A percentile compares a stretch with the other conserved stretches of the same genome.
Evolutionary conservation across 805 yeast species (phyloP).

Genomic region (Yarrowia deformans): DNA sequence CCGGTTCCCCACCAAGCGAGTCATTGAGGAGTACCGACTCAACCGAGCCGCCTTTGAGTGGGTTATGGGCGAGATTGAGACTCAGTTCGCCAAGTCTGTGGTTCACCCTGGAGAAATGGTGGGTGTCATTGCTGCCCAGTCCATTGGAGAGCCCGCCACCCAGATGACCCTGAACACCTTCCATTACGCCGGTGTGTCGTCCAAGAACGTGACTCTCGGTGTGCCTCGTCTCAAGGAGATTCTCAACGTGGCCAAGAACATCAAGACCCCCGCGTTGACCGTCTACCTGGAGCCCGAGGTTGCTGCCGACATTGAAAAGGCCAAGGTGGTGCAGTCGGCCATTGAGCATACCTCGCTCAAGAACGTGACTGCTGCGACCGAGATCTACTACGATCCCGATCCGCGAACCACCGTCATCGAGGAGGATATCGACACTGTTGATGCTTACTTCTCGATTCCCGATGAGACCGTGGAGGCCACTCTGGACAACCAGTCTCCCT

Average conservation of each 20-base stretch:
- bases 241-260: slow-evolving; percentile 96
- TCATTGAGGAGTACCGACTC: slow-evolving; percentile 87
- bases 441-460: slow-evolving; percentile 95
- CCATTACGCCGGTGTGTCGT: slow-evolving; percentile 99
- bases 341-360: slow-evolving; percentile 95
- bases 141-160: slow-evolving; percentile 99
- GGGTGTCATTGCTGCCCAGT: slow-evolving; percentile 97
- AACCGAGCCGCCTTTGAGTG: slow-evolving; percentile 89
- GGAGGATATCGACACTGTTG: slow-evolving; percentile 96
- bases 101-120: slow-evolving; percentile 98
- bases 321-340: slow-evolving; percentile 94
- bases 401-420: slow-evolving; percentile 96
- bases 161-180: slow-evolving; percentile 96
- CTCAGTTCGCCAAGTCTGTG: slow-evolving; percentile 90
- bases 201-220: slow-evolving; percentile 98
- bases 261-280: slow-evolving; percentile 98
- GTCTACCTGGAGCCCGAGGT: slow-evolving; percentile 85
- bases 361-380: slow-evolving; percentile 97
- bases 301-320: slow-evolving; percentile 89
- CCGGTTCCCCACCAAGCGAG: slow-evolving; percentile 87
- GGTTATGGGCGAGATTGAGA: slow-evolving; percentile 93
- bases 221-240: slow-evolving; percentile 99
- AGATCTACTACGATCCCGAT: slow-evolving; percentile 97
- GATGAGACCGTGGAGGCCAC: slow-evolving; percentile 97
- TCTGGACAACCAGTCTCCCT: slow-evolving; percentile 94